Evolutionary conservation across 1,284 basidiomycete genomes (phyloP).

Genomic region (Boletus smithii): DNA sequence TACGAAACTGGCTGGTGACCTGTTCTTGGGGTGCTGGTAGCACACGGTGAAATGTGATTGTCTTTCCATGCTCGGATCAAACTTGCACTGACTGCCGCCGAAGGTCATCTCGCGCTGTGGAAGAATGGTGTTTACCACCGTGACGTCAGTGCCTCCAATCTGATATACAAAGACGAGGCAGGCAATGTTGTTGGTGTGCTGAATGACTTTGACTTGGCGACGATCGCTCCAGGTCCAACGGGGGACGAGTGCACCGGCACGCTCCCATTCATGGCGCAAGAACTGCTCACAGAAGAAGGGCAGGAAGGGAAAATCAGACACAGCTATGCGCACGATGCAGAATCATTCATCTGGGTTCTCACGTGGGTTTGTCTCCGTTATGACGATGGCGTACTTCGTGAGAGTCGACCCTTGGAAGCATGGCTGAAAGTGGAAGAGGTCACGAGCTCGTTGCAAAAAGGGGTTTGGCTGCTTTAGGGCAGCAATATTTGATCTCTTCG

Average conservation of each 20-base stretch:
- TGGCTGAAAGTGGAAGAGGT: slow-evolving; percentile 3
- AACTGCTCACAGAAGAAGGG: slow-evolving; percentile 22
- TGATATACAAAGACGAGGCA: slow-evolving; percentile 26
- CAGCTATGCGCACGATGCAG: slow-evolving; percentile 32
- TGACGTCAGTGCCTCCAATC: slow-evolving; percentile 33
- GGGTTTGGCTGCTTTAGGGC: neutral
- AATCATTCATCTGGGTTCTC: slow-evolving; percentile 36
- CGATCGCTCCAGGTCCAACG: neutral
- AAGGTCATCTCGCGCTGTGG: slow-evolving; percentile 37
- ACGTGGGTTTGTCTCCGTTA: slow-evolving; percentile 16
- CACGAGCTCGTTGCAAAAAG: neutral
- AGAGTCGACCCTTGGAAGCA: neutral
- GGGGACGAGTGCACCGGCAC: slow-evolving; percentile 27
- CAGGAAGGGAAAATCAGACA: slow-evolving; percentile 19
- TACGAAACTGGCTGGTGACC: slow-evolving; percentile 7
- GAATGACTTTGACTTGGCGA: slow-evolving; percentile 34
- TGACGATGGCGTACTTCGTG: neutral
- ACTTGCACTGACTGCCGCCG: neutral
- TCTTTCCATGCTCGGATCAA: neutral
- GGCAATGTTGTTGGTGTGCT: slow-evolving; percentile 24
- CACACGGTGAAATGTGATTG: slow-evolving; percentile 5
- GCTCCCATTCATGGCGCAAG: slow-evolving; percentile 34
- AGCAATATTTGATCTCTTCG: neutral
- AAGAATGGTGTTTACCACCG: slow-evolving; percentile 25
- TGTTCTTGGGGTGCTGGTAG: slow-evolving; percentile 8